Evolutionary conservation across 2,329 filamentous ascomycete species (phyloP).

Genomic region (Dothistroma pini): DNA sequence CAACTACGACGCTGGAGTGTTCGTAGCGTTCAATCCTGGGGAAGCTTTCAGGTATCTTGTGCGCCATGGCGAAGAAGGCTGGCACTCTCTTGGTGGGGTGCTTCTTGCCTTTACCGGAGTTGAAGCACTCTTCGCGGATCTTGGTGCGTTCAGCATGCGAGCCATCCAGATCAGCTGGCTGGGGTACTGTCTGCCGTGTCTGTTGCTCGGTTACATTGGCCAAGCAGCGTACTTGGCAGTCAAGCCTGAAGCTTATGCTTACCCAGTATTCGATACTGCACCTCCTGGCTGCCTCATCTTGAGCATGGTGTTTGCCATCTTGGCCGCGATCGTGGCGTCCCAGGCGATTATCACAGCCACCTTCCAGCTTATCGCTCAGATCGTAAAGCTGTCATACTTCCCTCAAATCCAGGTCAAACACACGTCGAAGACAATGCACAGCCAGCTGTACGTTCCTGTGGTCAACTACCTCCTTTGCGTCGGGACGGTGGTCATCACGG

Average conservation of each 20-base stretch:
- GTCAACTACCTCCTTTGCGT: conserved; percentile 76
- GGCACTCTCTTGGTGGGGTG: conserved; percentile 63
- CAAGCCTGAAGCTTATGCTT: conserved; percentile 59
- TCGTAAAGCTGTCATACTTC: conserved; percentile 71
- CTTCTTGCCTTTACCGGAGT: conserved; percentile 72
- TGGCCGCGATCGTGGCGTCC: conserved; percentile 63
- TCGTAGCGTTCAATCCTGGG: conserved; percentile 53
- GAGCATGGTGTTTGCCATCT: conserved; percentile 63
- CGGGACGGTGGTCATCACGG: conserved; percentile 69
- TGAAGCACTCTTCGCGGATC: conserved; percentile 74
- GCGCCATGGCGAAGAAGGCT: conserved; percentile 57
- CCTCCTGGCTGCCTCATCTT: conserved; percentile 67
- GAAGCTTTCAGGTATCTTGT: conserved; percentile 60
- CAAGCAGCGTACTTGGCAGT: conserved; percentile 69
- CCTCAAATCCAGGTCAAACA: conserved; percentile 72
- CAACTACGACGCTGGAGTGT: conserved; percentile 46
- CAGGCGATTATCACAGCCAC: conserved; percentile 72
- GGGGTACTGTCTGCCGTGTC: conserved; percentile 61
- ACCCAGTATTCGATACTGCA: conserved; percentile 70
- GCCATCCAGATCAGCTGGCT: conserved; percentile 74
- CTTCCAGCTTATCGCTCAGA: conserved; percentile 63
- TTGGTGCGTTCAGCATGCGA: conserved; percentile 62
- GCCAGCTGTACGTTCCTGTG: conserved; percentile 72
- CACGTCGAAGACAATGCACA: conserved; percentile 66
- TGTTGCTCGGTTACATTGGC: conserved; percentile 64